These are phyloP conservation scores for Candida sithepensis DNA, from an alignment of 805 yeast species.

Conservation along the genomic window DNA sequence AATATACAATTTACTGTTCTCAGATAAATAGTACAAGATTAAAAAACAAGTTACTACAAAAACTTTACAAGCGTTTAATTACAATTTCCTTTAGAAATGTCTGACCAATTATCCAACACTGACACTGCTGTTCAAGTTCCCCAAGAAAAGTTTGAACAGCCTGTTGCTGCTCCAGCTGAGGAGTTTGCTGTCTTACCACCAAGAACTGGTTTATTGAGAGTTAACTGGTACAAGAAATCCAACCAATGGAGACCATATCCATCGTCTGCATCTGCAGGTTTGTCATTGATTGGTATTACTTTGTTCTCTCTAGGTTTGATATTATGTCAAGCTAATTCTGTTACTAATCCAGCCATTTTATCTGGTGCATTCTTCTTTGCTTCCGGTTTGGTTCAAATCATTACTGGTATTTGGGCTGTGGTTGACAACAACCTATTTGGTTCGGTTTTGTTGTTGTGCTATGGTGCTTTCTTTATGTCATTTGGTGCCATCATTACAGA, in stretches of 20 bases:
- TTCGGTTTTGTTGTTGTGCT: conserved; percentile 42
- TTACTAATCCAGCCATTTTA: conserved; percentile 36
- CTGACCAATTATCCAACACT: conserved; percentile 25
- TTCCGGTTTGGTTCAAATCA: conserved; percentile 41
- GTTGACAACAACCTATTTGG: conserved; percentile 47
- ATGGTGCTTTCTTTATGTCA: conserved; percentile 48
- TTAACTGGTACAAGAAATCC: conserved; percentile 41
- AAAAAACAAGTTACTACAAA: neutral
- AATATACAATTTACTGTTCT: no score
- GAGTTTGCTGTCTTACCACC: conserved; percentile 30
- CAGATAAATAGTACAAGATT: no score
- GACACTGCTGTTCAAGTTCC: conserved; percentile 24
- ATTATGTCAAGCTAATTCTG: conserved; percentile 38
- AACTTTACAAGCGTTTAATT: neutral
- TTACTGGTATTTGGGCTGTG: conserved; percentile 47
- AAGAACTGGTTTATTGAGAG: conserved; percentile 32
- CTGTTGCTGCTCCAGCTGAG: conserved; percentile 2
- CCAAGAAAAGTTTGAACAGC: neutral
- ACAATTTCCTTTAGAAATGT: conserved; percentile 7
- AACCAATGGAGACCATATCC: conserved; percentile 36
- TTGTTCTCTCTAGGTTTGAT: conserved; percentile 41
- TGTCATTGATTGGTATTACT: conserved; percentile 37
- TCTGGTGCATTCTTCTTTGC: conserved; percentile 40
- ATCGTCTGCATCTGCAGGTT: conserved; percentile 44
- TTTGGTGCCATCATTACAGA: conserved; percentile 43